Evolutionary conservation across 345 rosid species (phyloP), one percentile per base, ranked within the genome.

Genomic region (Microcos paniculata): DNA sequence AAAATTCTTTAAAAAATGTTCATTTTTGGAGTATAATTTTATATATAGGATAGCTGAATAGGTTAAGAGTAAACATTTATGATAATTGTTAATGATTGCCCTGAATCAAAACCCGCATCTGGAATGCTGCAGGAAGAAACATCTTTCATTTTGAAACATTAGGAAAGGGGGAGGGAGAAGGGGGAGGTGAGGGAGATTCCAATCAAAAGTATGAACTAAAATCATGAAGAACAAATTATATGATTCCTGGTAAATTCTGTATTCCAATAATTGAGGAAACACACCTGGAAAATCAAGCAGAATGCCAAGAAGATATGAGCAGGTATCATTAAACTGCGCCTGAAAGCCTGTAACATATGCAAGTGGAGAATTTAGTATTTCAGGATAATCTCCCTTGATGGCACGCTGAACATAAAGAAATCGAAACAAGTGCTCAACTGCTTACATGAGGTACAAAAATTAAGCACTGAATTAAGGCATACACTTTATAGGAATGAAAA

Each of bases 221-320:
- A 53, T n/a, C 13, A 42, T 12, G 6, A 64, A 64, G 9, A 56
- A 23, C 26, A 53, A 49, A 69, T 69, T 28, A 49, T 11, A 69
- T 42, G 42, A 53, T 53, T 55, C 49, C 49, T 14, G 31, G 33
- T 35, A 33, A 35, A 11, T 13, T 35, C 53, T 70, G 13, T 71
- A 35, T 21, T 71, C 14, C 26, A 7, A 52, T 35, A 53, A 52
- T 7, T 53, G 43, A 57, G 19, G 59, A 85, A 76, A 73, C 76
- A 31, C 31, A 95, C 98, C 97, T 95, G 97, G 86, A 89, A 93
- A 78, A 93, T 81, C 87, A 95, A 85, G 83, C 89, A 75, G n/a
- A 80, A 65, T 43, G 96, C 98, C 71, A 95, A 80, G 74, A 88
- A 76, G 56, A 85, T n/a, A 80, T 91, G 97, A 71, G 83, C 88